Percentiles rank a stretch among this genome's conserved stretches.
Evolutionary conservation across 176 grass and related monocot genomes (phyloP).

Genomic region (Sorghum bicolor): DNA sequence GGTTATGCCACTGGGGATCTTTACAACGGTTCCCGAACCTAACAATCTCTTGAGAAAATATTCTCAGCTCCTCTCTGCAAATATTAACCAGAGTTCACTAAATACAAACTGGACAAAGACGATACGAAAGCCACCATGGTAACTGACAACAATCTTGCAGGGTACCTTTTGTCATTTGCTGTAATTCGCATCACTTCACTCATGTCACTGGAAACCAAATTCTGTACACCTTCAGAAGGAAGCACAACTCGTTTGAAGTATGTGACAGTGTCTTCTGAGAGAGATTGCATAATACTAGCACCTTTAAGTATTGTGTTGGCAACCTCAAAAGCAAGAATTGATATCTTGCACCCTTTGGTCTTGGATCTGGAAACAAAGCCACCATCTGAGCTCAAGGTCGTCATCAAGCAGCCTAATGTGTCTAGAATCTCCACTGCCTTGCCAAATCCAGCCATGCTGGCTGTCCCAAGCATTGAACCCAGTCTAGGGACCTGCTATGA

Average conservation of each 20-base stretch:
- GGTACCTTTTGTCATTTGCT: constrained; percentile 84
- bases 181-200: constrained; percentile 55
- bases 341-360: constrained; percentile 71
- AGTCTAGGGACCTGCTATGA: constrained; percentile 36
- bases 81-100: constrained; percentile 37
- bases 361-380: constrained; percentile 59
- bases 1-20: constrained; percentile 83
- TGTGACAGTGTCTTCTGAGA: constrained; percentile 58
- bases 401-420: constrained; percentile 70
- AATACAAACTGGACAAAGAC: constrained; percentile 8
- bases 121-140: constrained; percentile 13
- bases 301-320: constrained; percentile 93
- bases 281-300: constrained; percentile 75
- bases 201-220: constrained; percentile 62
- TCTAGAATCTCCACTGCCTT: constrained; percentile 90
- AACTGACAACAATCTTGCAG: not conserved
- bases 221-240: constrained; percentile 69
- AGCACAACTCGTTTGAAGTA: constrained; percentile 88
- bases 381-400: constrained; percentile 54
- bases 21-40: constrained; percentile 92
- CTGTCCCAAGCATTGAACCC: constrained; percentile 53
- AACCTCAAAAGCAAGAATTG: constrained; percentile 94
- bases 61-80: constrained; percentile 72
- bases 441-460: constrained; percentile 64
- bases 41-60: constrained; percentile 69